These are phyloP conservation scores for Symbiodinium pilosum DNA, from an alignment of 73 alveolate genomes.

Conservation along the genomic window DNA sequence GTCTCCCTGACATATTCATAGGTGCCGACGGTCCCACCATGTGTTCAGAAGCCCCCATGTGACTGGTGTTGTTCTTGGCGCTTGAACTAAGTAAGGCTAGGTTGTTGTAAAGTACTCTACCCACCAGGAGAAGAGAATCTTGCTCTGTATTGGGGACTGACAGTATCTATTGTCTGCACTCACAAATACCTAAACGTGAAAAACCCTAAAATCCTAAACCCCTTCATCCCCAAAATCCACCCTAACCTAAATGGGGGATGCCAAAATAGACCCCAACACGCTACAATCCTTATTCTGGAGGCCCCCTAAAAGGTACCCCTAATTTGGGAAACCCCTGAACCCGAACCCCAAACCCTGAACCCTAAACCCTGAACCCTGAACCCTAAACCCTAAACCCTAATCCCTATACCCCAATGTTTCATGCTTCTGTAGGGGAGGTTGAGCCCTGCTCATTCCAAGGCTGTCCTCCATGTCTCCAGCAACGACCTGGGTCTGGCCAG, in stretches of 20 bases:
- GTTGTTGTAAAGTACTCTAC: too few species aligned
- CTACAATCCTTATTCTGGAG: not conserved
- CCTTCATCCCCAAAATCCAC: not conserved
- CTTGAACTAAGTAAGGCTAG: too few species aligned
- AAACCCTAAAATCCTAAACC: too few species aligned
- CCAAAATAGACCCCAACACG: not conserved
- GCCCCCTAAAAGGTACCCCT: not conserved
- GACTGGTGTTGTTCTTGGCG: too few species aligned
- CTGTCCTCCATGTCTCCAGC: constrained; percentile 88
- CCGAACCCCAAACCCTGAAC: not conserved
- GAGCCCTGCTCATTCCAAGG: not conserved
- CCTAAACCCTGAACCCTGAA: not conserved
- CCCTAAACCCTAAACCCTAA: not conserved
- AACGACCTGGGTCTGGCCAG: constrained; percentile 37
- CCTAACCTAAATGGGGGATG: not conserved
- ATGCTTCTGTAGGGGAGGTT: not conserved
- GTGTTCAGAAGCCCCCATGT: too few species aligned
- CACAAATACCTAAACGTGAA: too few species aligned
- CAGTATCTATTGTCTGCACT: too few species aligned
- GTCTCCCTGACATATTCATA: too few species aligned
- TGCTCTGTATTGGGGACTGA: too few species aligned
- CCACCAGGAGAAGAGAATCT: too few species aligned
- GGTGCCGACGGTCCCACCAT: too few species aligned
- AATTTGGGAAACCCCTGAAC: not conserved
- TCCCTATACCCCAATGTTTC: not conserved